Conservation (phyloP, 352 stramenopile genomes). For the Pythium brachiatum region DNA sequence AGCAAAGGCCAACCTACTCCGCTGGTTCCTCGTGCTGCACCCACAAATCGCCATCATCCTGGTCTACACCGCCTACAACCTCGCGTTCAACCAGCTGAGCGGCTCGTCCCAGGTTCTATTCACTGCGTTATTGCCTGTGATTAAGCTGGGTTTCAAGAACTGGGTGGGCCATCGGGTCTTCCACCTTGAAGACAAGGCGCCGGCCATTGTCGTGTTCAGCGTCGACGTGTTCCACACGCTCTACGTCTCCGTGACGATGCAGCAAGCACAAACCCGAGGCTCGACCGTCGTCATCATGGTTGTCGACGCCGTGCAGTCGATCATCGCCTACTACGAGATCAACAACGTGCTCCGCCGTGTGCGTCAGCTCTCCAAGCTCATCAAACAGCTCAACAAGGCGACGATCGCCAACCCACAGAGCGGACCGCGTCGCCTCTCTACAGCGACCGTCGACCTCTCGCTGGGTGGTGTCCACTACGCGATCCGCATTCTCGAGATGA, state of each 20-base stretch:
- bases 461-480: no score
- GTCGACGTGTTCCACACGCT: constrained; percentile 22
- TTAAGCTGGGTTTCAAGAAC: constrained; percentile 16
- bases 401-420: not conserved
- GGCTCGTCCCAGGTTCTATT: no score
- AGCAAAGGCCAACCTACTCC: not conserved
- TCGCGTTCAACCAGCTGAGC: constrained; percentile 1
- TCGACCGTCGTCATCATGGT: not conserved
- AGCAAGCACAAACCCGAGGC: not conserved
- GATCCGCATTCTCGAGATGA: not conserved
- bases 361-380: no score
- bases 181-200: constrained; percentile 9
- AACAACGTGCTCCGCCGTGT: not conserved
- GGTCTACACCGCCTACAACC: not conserved
- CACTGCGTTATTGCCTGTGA: not conserved
- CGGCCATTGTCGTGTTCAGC: constrained; percentile 11
- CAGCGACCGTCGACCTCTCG: no score
- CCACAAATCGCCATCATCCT: not conserved
- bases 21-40: not conserved
- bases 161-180: not conserved
- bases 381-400: not conserved
- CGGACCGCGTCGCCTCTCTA: no score
- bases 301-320: constrained; percentile 2
- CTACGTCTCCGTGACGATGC: constrained; percentile 14
- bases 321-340: not conserved